Percentiles rank a stretch among this genome's conserved stretches.
Conservation (phyloP, 441 rosid species). For the Viola pubescens region DNA sequence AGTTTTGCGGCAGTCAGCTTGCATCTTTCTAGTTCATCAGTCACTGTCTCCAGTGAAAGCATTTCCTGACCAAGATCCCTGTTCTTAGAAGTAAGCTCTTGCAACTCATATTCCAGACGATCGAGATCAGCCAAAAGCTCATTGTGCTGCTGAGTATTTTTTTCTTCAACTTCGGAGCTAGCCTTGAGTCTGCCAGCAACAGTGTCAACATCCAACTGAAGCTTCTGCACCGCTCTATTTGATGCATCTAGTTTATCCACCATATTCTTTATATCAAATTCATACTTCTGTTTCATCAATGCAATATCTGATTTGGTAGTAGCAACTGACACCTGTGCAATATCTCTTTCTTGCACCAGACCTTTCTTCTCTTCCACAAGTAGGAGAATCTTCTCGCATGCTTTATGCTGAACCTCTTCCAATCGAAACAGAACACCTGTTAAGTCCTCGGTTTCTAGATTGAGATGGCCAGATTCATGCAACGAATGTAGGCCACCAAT, state of each 20-base stretch:
- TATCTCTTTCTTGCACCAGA: constrained; percentile 47
- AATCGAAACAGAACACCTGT: constrained; percentile 31
- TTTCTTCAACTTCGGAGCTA: constrained; percentile 54
- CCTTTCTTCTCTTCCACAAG: constrained; percentile 49
- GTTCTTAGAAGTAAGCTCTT: constrained; percentile 49
- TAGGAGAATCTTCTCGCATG: constrained; percentile 41
- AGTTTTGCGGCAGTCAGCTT: constrained; percentile 52
- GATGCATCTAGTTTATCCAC: constrained; percentile 44
- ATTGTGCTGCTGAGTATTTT: constrained; percentile 34
- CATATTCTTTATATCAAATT: constrained; percentile 36
- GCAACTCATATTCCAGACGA: constrained; percentile 48
- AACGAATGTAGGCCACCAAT: constrained; percentile 27
- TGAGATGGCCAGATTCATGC: constrained; percentile 30
- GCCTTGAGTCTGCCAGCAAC: constrained; percentile 44
- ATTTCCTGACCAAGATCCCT: constrained; percentile 51
- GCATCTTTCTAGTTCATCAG: constrained; percentile 48
- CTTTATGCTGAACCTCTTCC: constrained; percentile 49
- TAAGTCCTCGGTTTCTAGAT: constrained; percentile 40
- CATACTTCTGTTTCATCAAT: constrained; percentile 51
- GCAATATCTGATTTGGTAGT: constrained; percentile 43
- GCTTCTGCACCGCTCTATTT: constrained; percentile 42
- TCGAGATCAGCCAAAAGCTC: constrained; percentile 55
- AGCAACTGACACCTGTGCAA: constrained; percentile 30
- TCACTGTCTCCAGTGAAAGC: constrained; percentile 37
- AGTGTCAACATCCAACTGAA: constrained; percentile 59